These are phyloP conservation scores for Metschnikowia gruessii DNA, from an alignment of 805 yeast genomes.

Conservation along the genomic window DNA sequence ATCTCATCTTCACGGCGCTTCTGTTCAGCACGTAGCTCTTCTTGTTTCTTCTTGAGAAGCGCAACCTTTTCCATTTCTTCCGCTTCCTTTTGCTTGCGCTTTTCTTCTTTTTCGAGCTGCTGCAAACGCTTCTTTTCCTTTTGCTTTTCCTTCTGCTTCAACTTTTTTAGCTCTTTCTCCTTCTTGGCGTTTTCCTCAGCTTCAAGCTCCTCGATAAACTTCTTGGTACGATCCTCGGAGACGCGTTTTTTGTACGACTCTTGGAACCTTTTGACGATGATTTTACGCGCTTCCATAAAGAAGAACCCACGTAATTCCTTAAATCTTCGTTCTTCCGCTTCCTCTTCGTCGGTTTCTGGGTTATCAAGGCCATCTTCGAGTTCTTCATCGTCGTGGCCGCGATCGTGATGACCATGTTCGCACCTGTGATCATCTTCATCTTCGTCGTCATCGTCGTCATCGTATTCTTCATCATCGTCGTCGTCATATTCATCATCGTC, in stretches of 20 bases:
- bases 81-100: slow-evolving; percentile 52
- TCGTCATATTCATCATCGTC: slow-evolving; percentile 26
- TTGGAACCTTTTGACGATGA: slow-evolving; percentile 48
- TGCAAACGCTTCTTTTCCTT: slow-evolving; percentile 65
- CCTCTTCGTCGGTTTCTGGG: slow-evolving; percentile 10
- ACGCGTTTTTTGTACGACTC: slow-evolving; percentile 76
- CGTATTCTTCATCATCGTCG: no score
- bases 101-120: slow-evolving; percentile 64
- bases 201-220: slow-evolving; percentile 64
- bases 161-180: slow-evolving; percentile 64
- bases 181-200: slow-evolving; percentile 64
- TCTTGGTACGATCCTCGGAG: slow-evolving; percentile 68
- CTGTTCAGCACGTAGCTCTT: slow-evolving; percentile 37
- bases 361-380: slow-evolving; percentile 22
- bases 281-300: slow-evolving; percentile 73
- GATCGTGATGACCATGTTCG: slow-evolving; percentile 2
- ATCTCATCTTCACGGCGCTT: slow-evolving; percentile 39
- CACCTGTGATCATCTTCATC: slow-evolving; percentile 26
- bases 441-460: slow-evolving; percentile 2
- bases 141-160: slow-evolving; percentile 62
- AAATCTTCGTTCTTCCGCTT: slow-evolving; percentile 34
- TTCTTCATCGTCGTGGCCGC: slow-evolving; percentile 9
- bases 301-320: slow-evolving; percentile 79
- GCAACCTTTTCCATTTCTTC: slow-evolving; percentile 41
- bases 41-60: slow-evolving; percentile 30